Base-by-base conservation (phyloP, 2,329 filamentous ascomycete species). In the Aspergillus felis region DNA sequence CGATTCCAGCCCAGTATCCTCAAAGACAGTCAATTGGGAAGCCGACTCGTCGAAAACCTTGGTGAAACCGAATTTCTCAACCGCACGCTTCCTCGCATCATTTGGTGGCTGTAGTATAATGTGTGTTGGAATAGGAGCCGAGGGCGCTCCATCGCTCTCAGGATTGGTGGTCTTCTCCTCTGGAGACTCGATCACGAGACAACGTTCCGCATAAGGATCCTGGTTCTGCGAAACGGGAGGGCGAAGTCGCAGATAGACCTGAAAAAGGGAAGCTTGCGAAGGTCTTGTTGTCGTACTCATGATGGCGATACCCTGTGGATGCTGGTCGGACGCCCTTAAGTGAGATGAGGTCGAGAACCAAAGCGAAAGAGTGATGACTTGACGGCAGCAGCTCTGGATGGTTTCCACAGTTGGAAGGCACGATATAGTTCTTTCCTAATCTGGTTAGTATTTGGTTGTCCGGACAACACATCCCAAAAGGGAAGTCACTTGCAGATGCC, bases 11-110 rank as follows among this genome's bases (percentile, higher is more conserved):
- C 88, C 88, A 0, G 89, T 90, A 68, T 87, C 87, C 63, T 91
- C 83, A 70, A 99, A 97, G 9, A 99, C 77, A 68, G 97, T 91
- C 28, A 94, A 79, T 71, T 99, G 94, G 6, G 84, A 85, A 1
- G 91, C 87, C 67, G 89, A 82, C 70, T 97, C 92, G 66, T 95
- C 89, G 66, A 97, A 97, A 1, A 99, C 92, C 61, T 86, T 86
- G 0, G 94, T 99, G 70, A 99, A 99, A 1, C 88, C 90, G 71
- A 97, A 99, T 71, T 89, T 91, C 74, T 99, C 94, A 38, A 97
- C 86, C 1, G 92, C 92, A 49, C 92, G 86, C 65, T 93, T 90
- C 56, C 93, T 84, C 60, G 86, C 83, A 59, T 97, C 93, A 61
- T 87, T 89, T 2, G 91, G 90, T 0, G 92, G 92, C 65, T 90